These are phyloP conservation scores for Lasiodiplodia sp. DNA, from an alignment of 2,329 filamentous ascomycete species.

Conservation along the genomic window DNA sequence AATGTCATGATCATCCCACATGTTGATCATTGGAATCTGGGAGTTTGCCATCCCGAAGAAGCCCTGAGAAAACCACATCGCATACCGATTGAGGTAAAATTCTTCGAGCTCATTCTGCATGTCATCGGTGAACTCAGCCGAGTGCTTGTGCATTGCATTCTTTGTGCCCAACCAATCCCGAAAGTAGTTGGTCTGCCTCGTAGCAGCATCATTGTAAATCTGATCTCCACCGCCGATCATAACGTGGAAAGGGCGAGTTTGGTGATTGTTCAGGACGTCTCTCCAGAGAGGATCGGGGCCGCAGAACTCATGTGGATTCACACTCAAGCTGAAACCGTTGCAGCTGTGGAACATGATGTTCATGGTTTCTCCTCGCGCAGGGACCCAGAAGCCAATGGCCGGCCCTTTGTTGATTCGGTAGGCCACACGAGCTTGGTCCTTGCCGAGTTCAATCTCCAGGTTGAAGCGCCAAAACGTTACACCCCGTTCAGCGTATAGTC, in stretches of 20 bases:
- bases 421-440: slow-evolving; percentile 82
- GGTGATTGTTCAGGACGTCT: slow-evolving; percentile 92
- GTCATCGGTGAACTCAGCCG: slow-evolving; percentile 76
- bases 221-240: slow-evolving; percentile 98
- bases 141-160: slow-evolving; percentile 80
- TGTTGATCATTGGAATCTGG: slow-evolving; percentile 98
- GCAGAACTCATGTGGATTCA: slow-evolving; percentile 80
- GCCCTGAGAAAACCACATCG: slow-evolving; percentile 95
- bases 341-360: slow-evolving; percentile 99
- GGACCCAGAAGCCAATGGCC: slow-evolving; percentile 92
- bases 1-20: slow-evolving; percentile 87
- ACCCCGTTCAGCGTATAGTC: slow-evolving; percentile 84
- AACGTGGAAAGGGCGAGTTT: slow-evolving; percentile 91
- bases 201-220: slow-evolving; percentile 90
- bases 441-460: slow-evolving; percentile 84
- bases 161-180: slow-evolving; percentile 83
- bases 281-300: slow-evolving; percentile 97
- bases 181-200: slow-evolving; percentile 77
- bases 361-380: slow-evolving; percentile 83
- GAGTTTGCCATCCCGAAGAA: slow-evolving; percentile 90
- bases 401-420: slow-evolving; percentile 96
- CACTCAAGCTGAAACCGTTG: slow-evolving; percentile 89
- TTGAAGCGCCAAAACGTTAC: slow-evolving; percentile 98
- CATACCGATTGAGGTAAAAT: slow-evolving; percentile 89
- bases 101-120: slow-evolving; percentile 88